Evolutionary conservation across 768 basidiomycete species (phyloP).

Genomic region (Cantharellus anzutake): DNA sequence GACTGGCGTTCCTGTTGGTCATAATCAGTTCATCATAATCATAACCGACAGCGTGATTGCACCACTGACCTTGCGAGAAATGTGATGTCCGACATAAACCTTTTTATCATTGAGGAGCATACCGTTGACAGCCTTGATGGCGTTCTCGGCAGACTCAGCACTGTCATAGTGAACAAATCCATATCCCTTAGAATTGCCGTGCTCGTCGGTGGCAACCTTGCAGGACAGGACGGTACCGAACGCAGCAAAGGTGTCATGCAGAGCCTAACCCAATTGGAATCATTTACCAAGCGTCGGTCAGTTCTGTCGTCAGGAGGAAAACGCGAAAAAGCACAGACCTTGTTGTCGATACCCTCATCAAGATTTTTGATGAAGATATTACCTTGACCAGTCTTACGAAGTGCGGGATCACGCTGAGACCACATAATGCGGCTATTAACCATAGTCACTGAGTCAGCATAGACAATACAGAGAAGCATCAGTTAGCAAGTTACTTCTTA

Average conservation of each 20-base stretch:
- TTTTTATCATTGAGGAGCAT: slow-evolving; percentile 99
- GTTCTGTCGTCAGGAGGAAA: not conserved
- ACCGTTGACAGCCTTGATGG: slow-evolving; percentile 97
- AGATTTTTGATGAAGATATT: slow-evolving; percentile 99
- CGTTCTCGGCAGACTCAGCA: slow-evolving; percentile 83
- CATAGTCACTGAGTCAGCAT: not conserved
- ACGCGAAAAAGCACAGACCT: slow-evolving; percentile 29
- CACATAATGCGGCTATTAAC: slow-evolving; percentile 89
- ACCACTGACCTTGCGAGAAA: slow-evolving; percentile 73
- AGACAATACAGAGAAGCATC: not conserved
- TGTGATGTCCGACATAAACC: slow-evolving; percentile 94
- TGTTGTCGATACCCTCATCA: slow-evolving; percentile 94
- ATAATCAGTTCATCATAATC: not conserved
- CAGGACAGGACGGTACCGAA: slow-evolving; percentile 98
- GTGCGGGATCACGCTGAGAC: slow-evolving; percentile 98
- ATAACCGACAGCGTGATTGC: not conserved
- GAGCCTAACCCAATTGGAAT: slow-evolving; percentile 36
- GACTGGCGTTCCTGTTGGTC: slow-evolving; percentile 75
- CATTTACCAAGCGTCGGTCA: not conserved
- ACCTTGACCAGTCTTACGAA: slow-evolving; percentile 98
- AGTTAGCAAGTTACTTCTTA: slow-evolving; percentile 16
- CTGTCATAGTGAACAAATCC: slow-evolving; percentile 99
- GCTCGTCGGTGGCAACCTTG: slow-evolving; percentile 96
- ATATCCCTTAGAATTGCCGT: slow-evolving; percentile 90
- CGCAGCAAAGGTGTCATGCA: slow-evolving; percentile 98